Conservation (phyloP, 2,329 filamentous ascomycete genomes). For the Cladophialophora exuberans region DNA sequence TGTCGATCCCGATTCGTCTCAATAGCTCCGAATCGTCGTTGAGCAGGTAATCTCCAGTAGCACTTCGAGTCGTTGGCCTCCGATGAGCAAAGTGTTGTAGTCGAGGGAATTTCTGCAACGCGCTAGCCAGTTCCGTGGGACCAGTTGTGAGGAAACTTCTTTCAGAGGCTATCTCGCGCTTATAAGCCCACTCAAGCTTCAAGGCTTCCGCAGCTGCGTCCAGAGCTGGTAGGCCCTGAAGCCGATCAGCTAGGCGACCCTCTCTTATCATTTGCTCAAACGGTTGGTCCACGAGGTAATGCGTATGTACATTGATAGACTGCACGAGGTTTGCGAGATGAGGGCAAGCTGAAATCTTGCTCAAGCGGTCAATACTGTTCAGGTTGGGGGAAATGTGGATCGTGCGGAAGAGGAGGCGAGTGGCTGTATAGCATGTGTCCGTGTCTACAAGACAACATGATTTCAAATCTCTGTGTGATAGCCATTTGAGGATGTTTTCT, state of each 20-base stretch:
- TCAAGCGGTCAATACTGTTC: slow-evolving; percentile 6
- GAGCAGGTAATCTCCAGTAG: slow-evolving; percentile 1
- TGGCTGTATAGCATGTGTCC: not conserved
- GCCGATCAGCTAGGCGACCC: not conserved
- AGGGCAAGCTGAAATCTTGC: not conserved
- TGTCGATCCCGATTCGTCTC: slow-evolving; percentile 1
- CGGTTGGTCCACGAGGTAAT: not conserved
- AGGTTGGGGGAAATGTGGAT: slow-evolving; percentile 3
- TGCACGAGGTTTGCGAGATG: slow-evolving; percentile 2
- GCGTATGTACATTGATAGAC: not conserved
- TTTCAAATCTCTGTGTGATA: not conserved
- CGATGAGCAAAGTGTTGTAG: slow-evolving; percentile 1
- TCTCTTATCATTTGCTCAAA: not conserved
- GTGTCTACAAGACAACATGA: slow-evolving; percentile 8
- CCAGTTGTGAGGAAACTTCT: not conserved
- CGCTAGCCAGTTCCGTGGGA: not conserved
- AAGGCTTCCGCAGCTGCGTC: slow-evolving; percentile 2
- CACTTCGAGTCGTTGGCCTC: not conserved
- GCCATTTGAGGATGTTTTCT: not conserved
- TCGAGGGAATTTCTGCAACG: slow-evolving; percentile 1
- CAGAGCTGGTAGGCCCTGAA: not conserved
- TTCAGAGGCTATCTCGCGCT: not conserved
- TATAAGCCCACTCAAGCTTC: not conserved
- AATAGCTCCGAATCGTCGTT: slow-evolving; percentile 1
- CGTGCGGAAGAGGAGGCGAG: slow-evolving; percentile 9